Conservation (phyloP, 441 rosid genomes). For the Corymbia calophylla region DNA sequence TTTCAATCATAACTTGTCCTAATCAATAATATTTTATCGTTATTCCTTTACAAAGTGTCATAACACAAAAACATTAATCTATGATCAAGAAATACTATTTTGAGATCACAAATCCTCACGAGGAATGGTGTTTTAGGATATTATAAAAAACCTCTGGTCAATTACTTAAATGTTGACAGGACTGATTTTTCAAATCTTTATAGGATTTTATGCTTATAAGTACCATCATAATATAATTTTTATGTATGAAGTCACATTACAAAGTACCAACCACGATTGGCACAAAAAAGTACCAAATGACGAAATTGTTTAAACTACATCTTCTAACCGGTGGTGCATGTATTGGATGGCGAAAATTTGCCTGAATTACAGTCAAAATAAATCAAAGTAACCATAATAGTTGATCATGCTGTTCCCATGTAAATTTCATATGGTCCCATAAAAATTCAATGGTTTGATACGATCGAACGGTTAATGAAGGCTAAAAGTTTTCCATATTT, state of each 20-base stretch:
- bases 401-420: not conserved
- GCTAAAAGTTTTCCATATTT: not conserved
- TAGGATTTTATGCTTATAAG: not conserved
- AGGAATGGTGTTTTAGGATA: not conserved
- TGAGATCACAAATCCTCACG: not conserved
- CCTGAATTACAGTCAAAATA: not conserved
- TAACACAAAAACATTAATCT: not conserved
- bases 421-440: not conserved
- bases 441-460: not conserved
- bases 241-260: not conserved
- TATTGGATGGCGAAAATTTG: not conserved
- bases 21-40: not conserved
- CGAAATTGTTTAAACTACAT: not conserved
- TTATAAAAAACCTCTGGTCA: not conserved
- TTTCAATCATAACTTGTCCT: not conserved
- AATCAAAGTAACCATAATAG: not conserved
- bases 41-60: not conserved
- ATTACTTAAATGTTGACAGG: not conserved
- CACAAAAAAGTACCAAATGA: not conserved
- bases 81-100: not conserved
- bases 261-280: not conserved
- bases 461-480: not conserved
- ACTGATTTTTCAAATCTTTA: not conserved
- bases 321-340: not conserved
- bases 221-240: not conserved